Conservation (phyloP, 2,329 filamentous ascomycete species). For the Onygena corvina region DNA sequence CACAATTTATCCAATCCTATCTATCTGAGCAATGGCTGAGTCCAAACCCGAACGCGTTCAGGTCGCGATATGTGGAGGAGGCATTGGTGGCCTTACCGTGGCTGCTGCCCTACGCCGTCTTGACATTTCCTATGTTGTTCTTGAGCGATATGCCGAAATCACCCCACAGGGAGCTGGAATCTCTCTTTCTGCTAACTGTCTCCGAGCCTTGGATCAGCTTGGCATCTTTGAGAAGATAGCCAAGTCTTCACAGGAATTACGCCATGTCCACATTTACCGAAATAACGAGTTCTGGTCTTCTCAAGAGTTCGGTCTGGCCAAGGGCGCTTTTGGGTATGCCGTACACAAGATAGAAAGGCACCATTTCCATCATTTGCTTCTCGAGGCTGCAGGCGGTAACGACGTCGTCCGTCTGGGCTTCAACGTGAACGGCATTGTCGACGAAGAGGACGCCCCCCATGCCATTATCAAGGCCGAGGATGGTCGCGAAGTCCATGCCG, state of each 20-base stretch:
- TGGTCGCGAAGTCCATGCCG: conserved; percentile 8
- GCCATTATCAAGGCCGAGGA: conserved; percentile 10
- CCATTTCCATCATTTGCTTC: conserved; percentile 9
- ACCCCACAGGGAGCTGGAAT: conserved; percentile 11
- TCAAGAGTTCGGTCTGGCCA: conserved; percentile 9
- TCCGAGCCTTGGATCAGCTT: conserved; percentile 10
- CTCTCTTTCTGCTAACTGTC: conserved; percentile 10
- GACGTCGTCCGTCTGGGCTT: conserved; percentile 9
- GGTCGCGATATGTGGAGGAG: conserved; percentile 9
- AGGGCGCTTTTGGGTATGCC: conserved; percentile 9
- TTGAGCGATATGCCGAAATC: conserved; percentile 9
- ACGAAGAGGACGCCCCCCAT: conserved; percentile 7
- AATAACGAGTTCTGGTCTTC: conserved; percentile 10
- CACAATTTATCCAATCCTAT: no score
- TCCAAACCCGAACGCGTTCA: conserved; percentile 1
- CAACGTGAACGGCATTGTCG: conserved; percentile 8
- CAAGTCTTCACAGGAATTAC: conserved; percentile 6
- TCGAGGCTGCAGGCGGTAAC: conserved; percentile 9
- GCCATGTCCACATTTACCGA: conserved; percentile 8
- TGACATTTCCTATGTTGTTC: conserved; percentile 9
- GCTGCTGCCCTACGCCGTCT: conserved; percentile 8
- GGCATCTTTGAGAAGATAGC: conserved; percentile 9
- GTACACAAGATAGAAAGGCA: conserved; percentile 11
- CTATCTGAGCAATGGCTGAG: background rate
- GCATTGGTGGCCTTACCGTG: conserved; percentile 10